Evolutionary conservation across 805 yeast species (phyloP).

Genomic region (Candida qinlingensis): DNA sequence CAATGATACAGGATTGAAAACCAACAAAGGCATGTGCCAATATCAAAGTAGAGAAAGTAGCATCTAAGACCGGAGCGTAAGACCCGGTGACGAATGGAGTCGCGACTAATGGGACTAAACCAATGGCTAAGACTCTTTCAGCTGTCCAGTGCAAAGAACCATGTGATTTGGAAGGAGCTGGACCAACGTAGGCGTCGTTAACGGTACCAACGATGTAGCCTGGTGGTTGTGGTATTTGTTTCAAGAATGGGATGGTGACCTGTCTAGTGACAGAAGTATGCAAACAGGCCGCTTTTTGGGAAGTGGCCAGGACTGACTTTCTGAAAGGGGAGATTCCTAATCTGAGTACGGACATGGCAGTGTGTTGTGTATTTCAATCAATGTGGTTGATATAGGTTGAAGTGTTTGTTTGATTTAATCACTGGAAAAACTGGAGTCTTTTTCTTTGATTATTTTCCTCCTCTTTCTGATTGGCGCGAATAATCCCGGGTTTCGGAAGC

Average conservation of each 20-base stretch:
- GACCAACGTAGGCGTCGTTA: slow-evolving; percentile 77
- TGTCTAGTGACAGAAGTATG: slow-evolving; percentile 28
- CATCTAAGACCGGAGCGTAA: slow-evolving; percentile 64
- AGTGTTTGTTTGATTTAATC: too few relatives aligned
- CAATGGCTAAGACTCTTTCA: slow-evolving; percentile 66
- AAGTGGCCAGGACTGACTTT: slow-evolving; percentile 1
- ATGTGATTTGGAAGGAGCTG: slow-evolving; percentile 55
- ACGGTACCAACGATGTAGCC: slow-evolving; percentile 91
- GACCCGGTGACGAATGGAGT: slow-evolving; percentile 77
- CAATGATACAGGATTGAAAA: slow-evolving; percentile 84
- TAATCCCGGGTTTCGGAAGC: slow-evolving; percentile 13
- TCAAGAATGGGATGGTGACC: slow-evolving; percentile 44
- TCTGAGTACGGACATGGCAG: slow-evolving; percentile 7
- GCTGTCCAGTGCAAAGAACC: slow-evolving; percentile 95
- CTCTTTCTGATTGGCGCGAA: slow-evolving; percentile 9
- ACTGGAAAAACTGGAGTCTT: background rate
- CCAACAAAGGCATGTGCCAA: slow-evolving; percentile 83
- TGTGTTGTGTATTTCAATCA: background rate
- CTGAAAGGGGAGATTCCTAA: slow-evolving; percentile 9
- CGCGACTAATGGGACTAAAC: slow-evolving; percentile 70
- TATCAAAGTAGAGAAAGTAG: slow-evolving; percentile 58
- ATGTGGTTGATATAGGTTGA: too few relatives aligned
- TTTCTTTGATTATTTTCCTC: slow-evolving; percentile 9
- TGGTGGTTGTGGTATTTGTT: slow-evolving; percentile 73
- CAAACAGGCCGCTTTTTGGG: slow-evolving; percentile 8